Evolutionary conservation across 345 rosid species (phyloP).

Genomic region (Dimocarpus longan): DNA sequence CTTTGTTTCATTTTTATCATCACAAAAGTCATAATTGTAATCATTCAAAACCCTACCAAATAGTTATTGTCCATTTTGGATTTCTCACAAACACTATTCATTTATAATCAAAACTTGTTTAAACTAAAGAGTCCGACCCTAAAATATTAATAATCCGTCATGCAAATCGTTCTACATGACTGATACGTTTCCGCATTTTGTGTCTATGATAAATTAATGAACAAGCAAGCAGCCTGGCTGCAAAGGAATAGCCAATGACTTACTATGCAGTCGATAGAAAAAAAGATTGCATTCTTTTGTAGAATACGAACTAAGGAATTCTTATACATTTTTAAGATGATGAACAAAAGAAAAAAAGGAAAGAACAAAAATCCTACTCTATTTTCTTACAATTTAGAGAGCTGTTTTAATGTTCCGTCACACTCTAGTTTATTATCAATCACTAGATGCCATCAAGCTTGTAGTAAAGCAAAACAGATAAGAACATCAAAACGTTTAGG

Average conservation of each 20-base stretch:
- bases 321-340: background rate
- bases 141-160: background rate
- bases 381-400: background rate
- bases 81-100: too few species aligned
- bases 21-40: background rate
- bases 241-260: too few species aligned
- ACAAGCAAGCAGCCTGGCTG: too few species aligned
- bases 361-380: background rate
- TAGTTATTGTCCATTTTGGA: background rate
- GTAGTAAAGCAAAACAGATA: background rate
- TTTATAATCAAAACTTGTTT: background rate
- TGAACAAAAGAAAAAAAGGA: background rate
- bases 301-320: background rate
- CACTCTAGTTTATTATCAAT: background rate
- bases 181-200: background rate
- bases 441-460: slow-evolving; percentile 9
- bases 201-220: background rate
- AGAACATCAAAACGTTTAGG: background rate
- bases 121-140: too few species aligned
- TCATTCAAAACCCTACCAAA: too few species aligned
- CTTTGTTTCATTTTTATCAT: background rate
- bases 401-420: background rate
- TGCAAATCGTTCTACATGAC: background rate
- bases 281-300: background rate
- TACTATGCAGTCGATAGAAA: background rate